Percentiles rank a stretch among this genome's conserved stretches.
Conservation (phyloP, 1,139 yeast species). For the Lodderomyces metapsilosis region DNA sequence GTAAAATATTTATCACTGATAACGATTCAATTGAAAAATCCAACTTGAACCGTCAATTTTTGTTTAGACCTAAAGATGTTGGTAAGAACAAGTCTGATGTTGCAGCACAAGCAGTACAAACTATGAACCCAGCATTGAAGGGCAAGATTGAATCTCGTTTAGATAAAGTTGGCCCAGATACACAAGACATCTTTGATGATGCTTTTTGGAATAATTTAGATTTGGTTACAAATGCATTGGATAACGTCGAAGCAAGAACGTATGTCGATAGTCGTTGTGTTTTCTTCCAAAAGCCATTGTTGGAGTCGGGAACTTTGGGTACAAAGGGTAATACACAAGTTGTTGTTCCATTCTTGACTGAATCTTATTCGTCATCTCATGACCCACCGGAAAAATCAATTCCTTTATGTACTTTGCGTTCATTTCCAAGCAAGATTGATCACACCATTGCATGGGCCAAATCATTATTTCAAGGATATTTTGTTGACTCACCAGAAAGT, state of each 20-base stretch:
- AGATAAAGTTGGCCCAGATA: constrained; percentile 92
- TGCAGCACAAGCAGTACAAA: constrained; percentile 80
- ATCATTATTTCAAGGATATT: constrained; percentile 90
- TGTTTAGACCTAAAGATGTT: constrained; percentile 92
- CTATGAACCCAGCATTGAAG: constrained; percentile 78
- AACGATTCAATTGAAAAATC: constrained; percentile 95
- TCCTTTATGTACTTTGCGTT: constrained; percentile 93
- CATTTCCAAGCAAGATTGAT: constrained; percentile 96
- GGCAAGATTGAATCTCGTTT: constrained; percentile 75
- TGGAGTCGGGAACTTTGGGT: constrained; percentile 97
- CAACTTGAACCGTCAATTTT: constrained; percentile 91
- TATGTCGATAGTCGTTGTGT: constrained; percentile 97
- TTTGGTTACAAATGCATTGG: constrained; percentile 93
- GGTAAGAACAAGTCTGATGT: constrained; percentile 89
- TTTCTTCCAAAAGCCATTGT: constrained; percentile 83
- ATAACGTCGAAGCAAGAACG: constrained; percentile 96
- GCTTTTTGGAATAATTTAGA: constrained; percentile 83
- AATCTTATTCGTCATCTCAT: constrained; percentile 91
- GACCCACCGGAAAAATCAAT: constrained; percentile 98
- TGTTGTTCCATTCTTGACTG: constrained; percentile 87
- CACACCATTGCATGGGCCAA: constrained; percentile 99
- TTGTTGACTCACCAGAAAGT: constrained; percentile 86
- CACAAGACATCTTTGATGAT: constrained; percentile 83
- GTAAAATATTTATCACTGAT: constrained; percentile 84
- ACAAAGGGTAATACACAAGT: constrained; percentile 99